Conservation (phyloP, 2,329 filamentous ascomycete species). For the Neonectria punicea region DNA sequence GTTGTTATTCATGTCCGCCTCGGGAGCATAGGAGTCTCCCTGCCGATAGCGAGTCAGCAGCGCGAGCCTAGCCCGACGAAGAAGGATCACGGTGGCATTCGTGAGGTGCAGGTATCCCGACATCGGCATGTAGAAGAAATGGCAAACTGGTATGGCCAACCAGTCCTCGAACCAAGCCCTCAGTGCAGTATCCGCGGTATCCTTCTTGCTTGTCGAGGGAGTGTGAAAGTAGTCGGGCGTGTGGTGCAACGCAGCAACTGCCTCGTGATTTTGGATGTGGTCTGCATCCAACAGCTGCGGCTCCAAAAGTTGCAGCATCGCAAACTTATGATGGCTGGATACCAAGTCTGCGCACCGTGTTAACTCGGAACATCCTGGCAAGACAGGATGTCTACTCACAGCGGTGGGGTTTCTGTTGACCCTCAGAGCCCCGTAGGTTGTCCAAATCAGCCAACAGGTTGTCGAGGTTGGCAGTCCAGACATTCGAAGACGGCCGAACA, state of each 20-base stretch:
- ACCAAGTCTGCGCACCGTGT: constrained; percentile 14
- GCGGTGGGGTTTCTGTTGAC: not conserved
- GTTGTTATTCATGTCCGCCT: not conserved
- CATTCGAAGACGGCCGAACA: not conserved
- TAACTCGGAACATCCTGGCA: not conserved
- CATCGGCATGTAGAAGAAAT: constrained; percentile 21
- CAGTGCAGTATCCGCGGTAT: constrained; percentile 3
- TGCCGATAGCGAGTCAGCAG: not conserved
- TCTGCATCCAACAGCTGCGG: constrained; percentile 8
- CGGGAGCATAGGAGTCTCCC: too few relatives aligned
- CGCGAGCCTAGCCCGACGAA: constrained; percentile 14
- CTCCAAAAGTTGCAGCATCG: constrained; percentile 16
- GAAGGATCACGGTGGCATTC: constrained; percentile 10
- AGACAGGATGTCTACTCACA: too few relatives aligned
- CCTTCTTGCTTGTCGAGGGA: not conserved
- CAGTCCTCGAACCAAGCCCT: constrained; percentile 25
- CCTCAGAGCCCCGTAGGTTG: not conserved
- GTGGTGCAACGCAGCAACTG: too few relatives aligned
- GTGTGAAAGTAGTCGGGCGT: too few relatives aligned
- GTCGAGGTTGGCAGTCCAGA: constrained; percentile 1
- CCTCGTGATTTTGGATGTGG: too few relatives aligned
- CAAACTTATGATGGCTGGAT: constrained; percentile 17
- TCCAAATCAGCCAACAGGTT: constrained; percentile 14
- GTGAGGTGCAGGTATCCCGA: constrained; percentile 17
- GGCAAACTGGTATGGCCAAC: constrained; percentile 19